These are phyloP conservation scores for Myxozyma mucilagina DNA, from an alignment of 805 yeast species.

Conservation along the genomic window DNA sequence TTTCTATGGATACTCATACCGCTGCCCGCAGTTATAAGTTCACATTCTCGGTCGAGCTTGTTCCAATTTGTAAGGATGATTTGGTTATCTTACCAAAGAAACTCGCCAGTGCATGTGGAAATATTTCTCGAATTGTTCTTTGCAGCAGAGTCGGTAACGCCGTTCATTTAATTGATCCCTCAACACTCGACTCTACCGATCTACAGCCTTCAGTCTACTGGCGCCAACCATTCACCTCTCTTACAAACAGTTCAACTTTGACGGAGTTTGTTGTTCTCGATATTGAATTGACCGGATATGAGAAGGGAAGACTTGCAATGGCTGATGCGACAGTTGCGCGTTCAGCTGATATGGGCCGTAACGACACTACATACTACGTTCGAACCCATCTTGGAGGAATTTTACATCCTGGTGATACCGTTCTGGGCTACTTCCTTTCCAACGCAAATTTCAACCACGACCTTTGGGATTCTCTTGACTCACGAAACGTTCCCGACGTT, in stretches of 20 bases:
- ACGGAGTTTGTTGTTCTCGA: constrained; percentile 88
- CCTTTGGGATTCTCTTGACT: constrained; percentile 69
- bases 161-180: constrained; percentile 84
- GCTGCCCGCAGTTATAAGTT: constrained; percentile 87
- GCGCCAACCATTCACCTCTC: constrained; percentile 76
- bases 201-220: constrained; percentile 70
- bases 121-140: constrained; percentile 74
- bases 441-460: constrained; percentile 89
- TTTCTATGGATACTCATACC: constrained; percentile 88
- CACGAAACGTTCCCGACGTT: constrained; percentile 75
- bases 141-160: constrained; percentile 83
- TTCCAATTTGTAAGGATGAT: constrained; percentile 96
- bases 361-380: constrained; percentile 78
- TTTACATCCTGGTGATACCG: constrained; percentile 95
- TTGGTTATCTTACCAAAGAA: constrained; percentile 87
- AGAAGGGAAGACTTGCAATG: constrained; percentile 72
- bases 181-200: constrained; percentile 75
- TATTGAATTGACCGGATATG: constrained; percentile 85
- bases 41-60: constrained; percentile 88
- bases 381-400: constrained; percentile 93
- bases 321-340: constrained; percentile 94
- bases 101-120: constrained; percentile 80
- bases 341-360: constrained; percentile 81
- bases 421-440: constrained; percentile 81
- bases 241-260: constrained; percentile 63